Evolutionary conservation across 176 grass and related monocot species (phyloP), one percentile per base, ranked within the genome.

Genomic region (Ananas comosus): DNA sequence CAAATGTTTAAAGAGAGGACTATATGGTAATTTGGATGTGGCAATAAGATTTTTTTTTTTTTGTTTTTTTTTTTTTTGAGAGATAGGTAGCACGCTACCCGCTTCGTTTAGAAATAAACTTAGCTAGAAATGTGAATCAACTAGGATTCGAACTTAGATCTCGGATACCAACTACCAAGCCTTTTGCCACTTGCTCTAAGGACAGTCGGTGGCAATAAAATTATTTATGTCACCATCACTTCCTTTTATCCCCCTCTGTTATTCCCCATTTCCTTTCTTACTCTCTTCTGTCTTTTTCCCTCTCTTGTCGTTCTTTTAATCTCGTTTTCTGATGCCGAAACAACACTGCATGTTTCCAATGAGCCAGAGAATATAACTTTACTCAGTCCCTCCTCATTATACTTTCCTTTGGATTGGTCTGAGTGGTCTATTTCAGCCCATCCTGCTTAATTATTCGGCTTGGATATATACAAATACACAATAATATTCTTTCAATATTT

Each of bases 291-390:
- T 58, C 18, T 8, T 58, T 58, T 58, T 58, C 53, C 13, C 53
- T 58, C 53, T n/a, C 13, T 58, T 57, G 53, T 57, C 53, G 14
- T 57, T 56, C 53, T 57, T n/a, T 57, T 8, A 16, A 13, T 57
- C 53, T 57, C 53, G 14, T 17, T 58, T 9, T 58, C 53, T 7
- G 16, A 58, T 58, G 12, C 13, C 53, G 18, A 58, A 58, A 58
- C 16, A 58, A 17, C 18, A 58, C 53, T 58, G 53, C 53, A 18
- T 58, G 53, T 58, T 58, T 58, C 13, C 53, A 58, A 58, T 13
- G 53, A 58, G 18, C 53, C 53, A 58, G 53, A 58, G 53, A 58
- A 58, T 58, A 58, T 58, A 58, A 18, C 53, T 58, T 58, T 58
- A 58, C 16, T 58, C 14, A 17, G 25, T 2, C 25, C 12, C 14